Evolutionary conservation across 345 rosid genomes (phyloP).

Genomic region (Schrenkiella parvula): DNA sequence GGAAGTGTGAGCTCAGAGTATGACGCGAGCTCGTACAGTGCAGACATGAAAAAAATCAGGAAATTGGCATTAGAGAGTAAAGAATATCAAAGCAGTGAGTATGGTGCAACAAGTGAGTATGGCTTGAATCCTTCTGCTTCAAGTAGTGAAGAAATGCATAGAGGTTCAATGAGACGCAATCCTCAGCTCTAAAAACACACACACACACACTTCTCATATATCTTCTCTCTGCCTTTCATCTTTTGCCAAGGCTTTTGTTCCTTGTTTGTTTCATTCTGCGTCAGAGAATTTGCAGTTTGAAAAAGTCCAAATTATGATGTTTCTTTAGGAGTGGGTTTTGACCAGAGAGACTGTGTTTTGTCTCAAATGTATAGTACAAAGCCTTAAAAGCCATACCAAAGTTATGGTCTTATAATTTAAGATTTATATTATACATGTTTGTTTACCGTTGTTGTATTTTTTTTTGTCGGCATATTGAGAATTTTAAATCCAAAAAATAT

Average conservation of each 20-base stretch:
- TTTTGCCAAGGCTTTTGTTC: not conserved
- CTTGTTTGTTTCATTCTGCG: not conserved
- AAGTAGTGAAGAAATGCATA: conserved; percentile 49
- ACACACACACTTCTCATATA: not conserved
- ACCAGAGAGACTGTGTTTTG: conserved; percentile 11
- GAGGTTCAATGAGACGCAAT: conserved; percentile 5
- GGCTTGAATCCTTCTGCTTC: conserved; percentile 68
- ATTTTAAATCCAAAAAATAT: not conserved
- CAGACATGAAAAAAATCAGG: conserved; percentile 51
- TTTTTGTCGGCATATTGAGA: no score
- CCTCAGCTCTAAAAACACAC: conserved; percentile 1
- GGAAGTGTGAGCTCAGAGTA: conserved; percentile 35
- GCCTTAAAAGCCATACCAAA: not conserved
- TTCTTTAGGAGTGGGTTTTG: conserved; percentile 17
- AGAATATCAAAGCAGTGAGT: conserved; percentile 53
- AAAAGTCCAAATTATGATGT: not conserved
- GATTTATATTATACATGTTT: not conserved
- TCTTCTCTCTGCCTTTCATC: not conserved
- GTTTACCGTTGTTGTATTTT: not conserved
- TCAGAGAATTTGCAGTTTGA: conserved; percentile 1
- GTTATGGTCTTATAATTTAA: conserved; percentile 2
- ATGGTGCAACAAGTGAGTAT: conserved; percentile 64
- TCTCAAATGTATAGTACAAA: conserved; percentile 1
- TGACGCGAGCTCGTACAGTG: conserved; percentile 37
- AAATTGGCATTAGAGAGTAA: conserved; percentile 40